Percentiles rank a stretch among this genome's conserved stretches.
phyloP scores from a whole-genome alignment of 495 filamentous ascomycete genomes.

The Aspergillus mulundensis region DNA sequence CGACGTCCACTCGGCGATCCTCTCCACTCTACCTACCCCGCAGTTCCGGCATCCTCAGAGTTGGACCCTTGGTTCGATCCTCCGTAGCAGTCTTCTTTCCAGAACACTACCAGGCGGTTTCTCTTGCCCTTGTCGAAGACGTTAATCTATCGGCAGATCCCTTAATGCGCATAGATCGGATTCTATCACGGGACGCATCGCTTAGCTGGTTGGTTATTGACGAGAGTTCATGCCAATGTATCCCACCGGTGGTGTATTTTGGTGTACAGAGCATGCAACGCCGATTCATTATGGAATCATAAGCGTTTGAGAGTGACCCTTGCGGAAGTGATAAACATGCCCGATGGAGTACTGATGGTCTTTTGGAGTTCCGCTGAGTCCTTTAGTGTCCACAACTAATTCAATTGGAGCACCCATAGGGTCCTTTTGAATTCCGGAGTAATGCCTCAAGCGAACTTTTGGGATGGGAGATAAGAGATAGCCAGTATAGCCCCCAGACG shows the following conservation, averaged over 20 bases:
- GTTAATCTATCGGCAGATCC: neutral
- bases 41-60: conserved; percentile 5
- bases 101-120: neutral
- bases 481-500: neutral
- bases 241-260: neutral
- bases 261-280: neutral
- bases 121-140: neutral
- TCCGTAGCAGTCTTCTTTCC: neutral
- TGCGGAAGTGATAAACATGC: neutral
- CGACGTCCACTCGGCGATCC: conserved; percentile 2
- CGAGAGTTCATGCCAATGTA: neutral
- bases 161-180: neutral
- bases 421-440: neutral
- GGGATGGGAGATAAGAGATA: neutral
- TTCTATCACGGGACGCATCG: neutral
- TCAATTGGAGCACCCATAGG: neutral
- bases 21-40: conserved; percentile 11
- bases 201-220: neutral
- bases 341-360: neutral
- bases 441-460: neutral
- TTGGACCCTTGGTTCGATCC: neutral
- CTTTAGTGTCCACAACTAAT: neutral
- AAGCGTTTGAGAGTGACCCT: neutral
- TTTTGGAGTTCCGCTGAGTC: neutral
- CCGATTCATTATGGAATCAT: conserved; percentile 1